A percentile compares a stretch with the other conserved stretches of the same genome.
phyloP scores from a whole-genome alignment of 2,329 filamentous ascomycete genomes.

The Chrysosphaeria jannelii region DNA sequence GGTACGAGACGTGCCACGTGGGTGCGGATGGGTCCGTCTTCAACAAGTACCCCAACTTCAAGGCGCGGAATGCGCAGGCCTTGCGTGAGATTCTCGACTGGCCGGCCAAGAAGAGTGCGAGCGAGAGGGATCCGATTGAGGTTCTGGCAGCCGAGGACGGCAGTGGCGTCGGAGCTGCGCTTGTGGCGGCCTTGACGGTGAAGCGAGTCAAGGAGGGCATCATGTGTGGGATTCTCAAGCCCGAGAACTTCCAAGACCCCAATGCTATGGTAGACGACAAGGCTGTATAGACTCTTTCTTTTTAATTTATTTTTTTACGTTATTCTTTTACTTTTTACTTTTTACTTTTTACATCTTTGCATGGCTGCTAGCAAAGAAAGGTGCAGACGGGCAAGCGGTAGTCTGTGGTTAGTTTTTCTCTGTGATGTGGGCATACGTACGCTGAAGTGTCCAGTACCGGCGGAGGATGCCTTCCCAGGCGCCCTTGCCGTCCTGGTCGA shows the following conservation, averaged over 20 bases:
- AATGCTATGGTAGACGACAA: too few relatives aligned
- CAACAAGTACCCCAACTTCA: constrained; percentile 98
- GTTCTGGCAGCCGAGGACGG: constrained; percentile 82
- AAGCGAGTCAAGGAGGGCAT: constrained; percentile 33
- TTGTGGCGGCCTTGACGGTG: constrained; percentile 53
- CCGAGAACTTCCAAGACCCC: too few relatives aligned
- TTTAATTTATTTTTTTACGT: background rate
- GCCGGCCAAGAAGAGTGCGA: constrained; percentile 35
- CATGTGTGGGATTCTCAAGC: constrained; percentile 30
- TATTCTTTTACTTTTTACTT: too few relatives aligned
- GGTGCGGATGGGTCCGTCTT: constrained; percentile 94
- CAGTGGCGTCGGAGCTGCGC: constrained; percentile 79
- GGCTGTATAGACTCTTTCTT: too few relatives aligned
- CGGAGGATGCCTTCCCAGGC: constrained; percentile 76
- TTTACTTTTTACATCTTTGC: too few relatives aligned
- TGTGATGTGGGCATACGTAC: constrained; percentile 12
- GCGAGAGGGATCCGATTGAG: constrained; percentile 64
- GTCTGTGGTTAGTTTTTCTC: constrained; percentile 11
- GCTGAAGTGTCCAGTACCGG: constrained; percentile 68
- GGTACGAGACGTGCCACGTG: constrained; percentile 63
- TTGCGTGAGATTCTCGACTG: constrained; percentile 90
- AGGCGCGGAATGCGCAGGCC: constrained; percentile 64
- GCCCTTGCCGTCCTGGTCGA: constrained; percentile 34
- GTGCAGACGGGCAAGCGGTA: constrained; percentile 48
- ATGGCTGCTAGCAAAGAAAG: constrained; percentile 14